Conservation (phyloP, 345 rosid genomes). For the Toxicodendron radicans region DNA sequence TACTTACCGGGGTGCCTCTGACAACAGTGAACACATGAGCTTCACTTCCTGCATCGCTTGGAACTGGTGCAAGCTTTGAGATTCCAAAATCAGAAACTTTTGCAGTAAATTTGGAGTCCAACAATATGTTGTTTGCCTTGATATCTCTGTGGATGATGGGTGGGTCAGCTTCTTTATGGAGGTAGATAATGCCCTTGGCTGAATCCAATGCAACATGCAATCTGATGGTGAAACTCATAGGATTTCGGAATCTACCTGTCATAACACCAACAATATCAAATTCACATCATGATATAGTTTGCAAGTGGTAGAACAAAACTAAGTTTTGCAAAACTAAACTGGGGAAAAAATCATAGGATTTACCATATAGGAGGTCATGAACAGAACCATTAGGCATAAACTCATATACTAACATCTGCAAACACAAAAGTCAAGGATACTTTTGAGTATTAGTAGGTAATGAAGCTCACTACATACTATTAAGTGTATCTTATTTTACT, state of each 20-base stretch:
- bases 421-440: background rate
- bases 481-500: background rate
- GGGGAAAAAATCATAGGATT: background rate
- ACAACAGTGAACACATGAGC: constrained; percentile 47
- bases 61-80: constrained; percentile 46
- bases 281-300: background rate
- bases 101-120: constrained; percentile 44
- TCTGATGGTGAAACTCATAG: constrained; percentile 31
- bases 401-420: constrained; percentile 57
- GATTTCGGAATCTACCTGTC: constrained; percentile 32
- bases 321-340: background rate
- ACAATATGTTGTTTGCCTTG: constrained; percentile 51
- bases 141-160: constrained; percentile 55
- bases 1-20: constrained; percentile 50
- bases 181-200: constrained; percentile 51
- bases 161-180: constrained; percentile 57
- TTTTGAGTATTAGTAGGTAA: background rate
- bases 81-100: constrained; percentile 63
- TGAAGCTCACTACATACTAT: background rate
- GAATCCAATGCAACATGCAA: constrained; percentile 45
- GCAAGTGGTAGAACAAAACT: background rate
- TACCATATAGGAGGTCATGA: constrained; percentile 48
- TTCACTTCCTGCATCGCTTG: constrained; percentile 30
- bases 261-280: constrained; percentile 7
- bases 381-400: constrained; percentile 57